Evolutionary conservation across 2,329 filamentous ascomycete species (phyloP).

Genomic region (Beauveria asiatica): DNA sequence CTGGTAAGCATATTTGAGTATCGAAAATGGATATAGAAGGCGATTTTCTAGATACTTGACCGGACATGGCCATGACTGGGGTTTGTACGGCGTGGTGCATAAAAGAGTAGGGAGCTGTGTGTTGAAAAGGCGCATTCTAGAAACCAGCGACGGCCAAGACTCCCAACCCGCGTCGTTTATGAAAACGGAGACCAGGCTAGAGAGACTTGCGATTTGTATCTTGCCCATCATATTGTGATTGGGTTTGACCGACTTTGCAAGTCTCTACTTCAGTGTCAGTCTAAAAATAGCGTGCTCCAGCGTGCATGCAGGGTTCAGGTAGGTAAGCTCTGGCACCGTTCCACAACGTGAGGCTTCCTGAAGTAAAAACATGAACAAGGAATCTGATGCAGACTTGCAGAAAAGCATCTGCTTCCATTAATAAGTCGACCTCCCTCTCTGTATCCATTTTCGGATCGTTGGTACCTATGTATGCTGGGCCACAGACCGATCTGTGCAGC

Average conservation of each 20-base stretch:
- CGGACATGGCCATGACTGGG: background rate
- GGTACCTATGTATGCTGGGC: background rate
- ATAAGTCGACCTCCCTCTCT: background rate
- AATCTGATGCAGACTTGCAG: background rate
- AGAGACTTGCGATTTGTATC: too few species aligned
- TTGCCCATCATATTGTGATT: background rate
- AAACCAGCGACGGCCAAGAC: background rate
- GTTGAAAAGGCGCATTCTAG: background rate
- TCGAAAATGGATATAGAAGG: background rate
- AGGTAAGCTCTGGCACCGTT: background rate
- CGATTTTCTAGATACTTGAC: background rate
- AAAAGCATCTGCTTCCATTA: background rate
- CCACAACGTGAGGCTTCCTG: background rate
- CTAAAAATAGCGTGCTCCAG: background rate
- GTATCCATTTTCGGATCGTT: background rate
- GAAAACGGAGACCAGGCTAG: background rate
- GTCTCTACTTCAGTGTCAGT: background rate
- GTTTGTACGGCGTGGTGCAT: background rate
- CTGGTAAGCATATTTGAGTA: background rate
- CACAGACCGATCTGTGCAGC: background rate
- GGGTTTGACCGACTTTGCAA: background rate
- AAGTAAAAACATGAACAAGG: background rate
- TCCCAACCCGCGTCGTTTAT: background rate
- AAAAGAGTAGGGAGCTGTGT: background rate
- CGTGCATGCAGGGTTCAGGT: background rate